Evolutionary conservation across 306 rosid species (phyloP).

Genomic region (Astragalus glycyphyllos): DNA sequence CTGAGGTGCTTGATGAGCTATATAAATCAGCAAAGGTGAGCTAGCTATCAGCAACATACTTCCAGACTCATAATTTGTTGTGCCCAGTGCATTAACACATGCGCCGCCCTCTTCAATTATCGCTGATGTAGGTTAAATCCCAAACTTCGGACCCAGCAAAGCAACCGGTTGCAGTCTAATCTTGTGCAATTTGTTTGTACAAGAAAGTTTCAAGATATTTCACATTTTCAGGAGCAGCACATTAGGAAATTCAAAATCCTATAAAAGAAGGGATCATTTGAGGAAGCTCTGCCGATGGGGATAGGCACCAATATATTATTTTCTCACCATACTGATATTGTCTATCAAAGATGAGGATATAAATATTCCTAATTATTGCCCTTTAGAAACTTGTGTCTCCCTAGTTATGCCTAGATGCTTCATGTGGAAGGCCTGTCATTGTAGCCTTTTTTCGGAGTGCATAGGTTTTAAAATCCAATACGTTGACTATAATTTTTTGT

Average conservation of each 20-base stretch:
- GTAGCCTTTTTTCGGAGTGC: neutral
- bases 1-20: constrained; percentile 94
- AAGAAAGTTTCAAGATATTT: constrained; percentile 53
- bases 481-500: neutral
- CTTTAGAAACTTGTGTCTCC: constrained; percentile 31
- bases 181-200: constrained; percentile 64
- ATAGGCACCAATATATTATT: constrained; percentile 36
- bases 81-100: constrained; percentile 27
- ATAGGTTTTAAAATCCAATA: constrained; percentile 21
- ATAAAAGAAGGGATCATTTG: constrained; percentile 38
- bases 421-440: constrained; percentile 31
- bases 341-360: constrained; percentile 37
- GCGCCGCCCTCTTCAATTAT: constrained; percentile 30
- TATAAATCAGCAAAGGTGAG: constrained; percentile 90
- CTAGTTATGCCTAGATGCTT: constrained; percentile 36
- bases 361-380: constrained; percentile 38
- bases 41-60: constrained; percentile 41
- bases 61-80: neutral
- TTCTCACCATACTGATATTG: constrained; percentile 42
- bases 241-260: constrained; percentile 29
- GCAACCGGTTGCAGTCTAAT: constrained; percentile 77
- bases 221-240: constrained; percentile 47
- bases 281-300: constrained; percentile 30
- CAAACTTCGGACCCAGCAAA: constrained; percentile 64
- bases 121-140: constrained; percentile 63